phyloP scores from a whole-genome alignment of 108 stramenopile species.

The Skeletonema potamos region DNA sequence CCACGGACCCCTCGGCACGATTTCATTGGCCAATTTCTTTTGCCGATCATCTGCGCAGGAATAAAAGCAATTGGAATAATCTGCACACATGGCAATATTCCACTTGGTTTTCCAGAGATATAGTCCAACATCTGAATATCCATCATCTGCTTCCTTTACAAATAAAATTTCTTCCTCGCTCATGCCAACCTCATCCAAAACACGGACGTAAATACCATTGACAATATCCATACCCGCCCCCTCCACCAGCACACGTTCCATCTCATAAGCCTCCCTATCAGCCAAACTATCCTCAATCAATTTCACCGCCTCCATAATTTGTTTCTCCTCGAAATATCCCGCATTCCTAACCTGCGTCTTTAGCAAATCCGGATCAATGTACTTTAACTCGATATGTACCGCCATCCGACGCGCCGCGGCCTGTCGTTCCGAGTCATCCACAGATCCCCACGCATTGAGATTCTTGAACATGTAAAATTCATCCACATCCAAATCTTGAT shows the following conservation, averaged over 20 bases:
- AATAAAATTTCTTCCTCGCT: constrained; percentile 41
- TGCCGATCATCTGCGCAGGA: constrained; percentile 18
- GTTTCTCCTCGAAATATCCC: constrained; percentile 43
- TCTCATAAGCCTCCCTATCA: constrained; percentile 37
- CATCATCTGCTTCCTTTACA: constrained; percentile 46
- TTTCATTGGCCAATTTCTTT: constrained; percentile 10
- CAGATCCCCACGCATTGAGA: constrained; percentile 50
- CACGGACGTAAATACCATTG: constrained; percentile 61
- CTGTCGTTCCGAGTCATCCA: constrained; percentile 10
- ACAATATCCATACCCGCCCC: constrained; percentile 46
- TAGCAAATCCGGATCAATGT: constrained; percentile 54
- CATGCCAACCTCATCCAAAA: constrained; percentile 39
- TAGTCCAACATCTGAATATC: constrained; percentile 36
- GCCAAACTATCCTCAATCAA: constrained; percentile 45
- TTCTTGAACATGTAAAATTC: constrained; percentile 70
- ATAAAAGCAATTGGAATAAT: constrained; percentile 47
- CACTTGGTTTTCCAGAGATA: constrained; percentile 34
- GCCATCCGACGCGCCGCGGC: constrained; percentile 26
- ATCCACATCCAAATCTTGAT: constrained; percentile 57
- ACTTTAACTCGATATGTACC: constrained; percentile 46
- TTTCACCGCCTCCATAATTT: constrained; percentile 45
- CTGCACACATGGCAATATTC: constrained; percentile 47
- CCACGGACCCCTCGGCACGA: constrained; percentile 36
- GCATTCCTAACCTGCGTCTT: constrained; percentile 41
- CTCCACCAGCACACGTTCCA: constrained; percentile 69